A percentile compares a stretch with the other conserved stretches of the same genome.
Conservation (phyloP, 768 basidiomycete genomes). For the Lactifluus echinatus region DNA sequence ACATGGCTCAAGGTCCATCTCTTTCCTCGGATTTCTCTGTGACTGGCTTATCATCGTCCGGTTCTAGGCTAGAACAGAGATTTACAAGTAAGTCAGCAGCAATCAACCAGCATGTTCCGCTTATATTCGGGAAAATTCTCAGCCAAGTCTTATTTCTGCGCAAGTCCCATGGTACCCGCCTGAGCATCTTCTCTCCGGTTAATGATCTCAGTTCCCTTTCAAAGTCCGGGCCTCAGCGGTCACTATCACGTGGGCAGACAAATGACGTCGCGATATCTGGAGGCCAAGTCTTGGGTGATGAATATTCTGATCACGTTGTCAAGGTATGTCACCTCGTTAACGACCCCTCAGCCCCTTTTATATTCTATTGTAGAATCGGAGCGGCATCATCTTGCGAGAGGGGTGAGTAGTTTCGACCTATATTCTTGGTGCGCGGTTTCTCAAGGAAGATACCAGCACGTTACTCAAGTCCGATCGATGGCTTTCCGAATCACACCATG, state of each 20-base stretch:
- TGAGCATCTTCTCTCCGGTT: constrained; percentile 88
- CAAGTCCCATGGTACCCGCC: constrained; percentile 66
- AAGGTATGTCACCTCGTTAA: constrained; percentile 41
- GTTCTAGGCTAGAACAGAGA: constrained; percentile 66
- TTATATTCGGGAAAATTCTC: background rate
- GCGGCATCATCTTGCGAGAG: constrained; percentile 89
- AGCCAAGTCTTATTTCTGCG: constrained; percentile 86
- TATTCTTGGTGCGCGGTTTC: background rate
- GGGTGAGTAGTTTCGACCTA: constrained; percentile 40
- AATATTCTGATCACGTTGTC: constrained; percentile 91
- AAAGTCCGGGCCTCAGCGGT: constrained; percentile 51
- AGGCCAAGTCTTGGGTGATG: constrained; percentile 85
- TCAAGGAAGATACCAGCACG: constrained; percentile 38
- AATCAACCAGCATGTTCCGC: background rate
- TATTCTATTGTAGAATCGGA: constrained; percentile 54
- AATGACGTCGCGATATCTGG: constrained; percentile 70
- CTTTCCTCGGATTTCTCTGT: background rate
- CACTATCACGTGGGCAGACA: constrained; percentile 57
- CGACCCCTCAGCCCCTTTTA: background rate
- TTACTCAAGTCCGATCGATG: constrained; percentile 92
- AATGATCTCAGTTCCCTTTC: constrained; percentile 81
- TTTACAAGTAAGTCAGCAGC: constrained; percentile 70
- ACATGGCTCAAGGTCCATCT: constrained; percentile 71
- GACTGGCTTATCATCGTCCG: background rate
- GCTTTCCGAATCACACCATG: constrained; percentile 61